A percentile compares a stretch with the other conserved stretches of the same genome.
Evolutionary conservation across 2,329 filamentous ascomycete genomes (phyloP).

Genomic region (Trichoderma atrobrunneum): DNA sequence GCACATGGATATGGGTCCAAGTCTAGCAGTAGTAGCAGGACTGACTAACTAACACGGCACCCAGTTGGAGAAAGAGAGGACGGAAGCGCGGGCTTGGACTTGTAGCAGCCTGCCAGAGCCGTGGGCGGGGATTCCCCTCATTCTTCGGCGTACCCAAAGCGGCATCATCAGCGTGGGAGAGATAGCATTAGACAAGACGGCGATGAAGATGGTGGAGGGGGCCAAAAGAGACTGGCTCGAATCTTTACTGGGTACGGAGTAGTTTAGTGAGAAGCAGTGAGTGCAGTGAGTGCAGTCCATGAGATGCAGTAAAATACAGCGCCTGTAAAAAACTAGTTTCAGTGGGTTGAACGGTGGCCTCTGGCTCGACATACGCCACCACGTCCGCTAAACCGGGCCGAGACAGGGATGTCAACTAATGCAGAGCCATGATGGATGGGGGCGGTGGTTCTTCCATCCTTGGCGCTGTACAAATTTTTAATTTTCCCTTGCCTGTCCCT

Average conservation of each 20-base stretch:
- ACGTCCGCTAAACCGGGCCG: constrained; percentile 3
- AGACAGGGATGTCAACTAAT: background rate
- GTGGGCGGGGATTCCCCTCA: background rate
- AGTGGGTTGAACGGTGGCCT: background rate
- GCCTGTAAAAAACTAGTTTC: background rate
- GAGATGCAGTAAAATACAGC: background rate
- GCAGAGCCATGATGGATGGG: background rate
- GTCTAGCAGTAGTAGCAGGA: too few species aligned
- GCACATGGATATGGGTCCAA: background rate
- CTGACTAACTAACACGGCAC: background rate
- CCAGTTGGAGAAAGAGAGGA: background rate
- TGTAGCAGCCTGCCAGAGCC: too few species aligned
- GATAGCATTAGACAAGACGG: background rate
- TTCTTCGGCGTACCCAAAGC: background rate
- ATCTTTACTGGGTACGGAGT: background rate
- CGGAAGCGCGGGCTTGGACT: background rate
- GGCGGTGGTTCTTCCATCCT: background rate
- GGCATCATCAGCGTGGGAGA: background rate
- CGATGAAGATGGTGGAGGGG: background rate
- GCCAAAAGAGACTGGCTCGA: background rate
- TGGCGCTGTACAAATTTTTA: background rate
- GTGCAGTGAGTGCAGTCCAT: background rate
- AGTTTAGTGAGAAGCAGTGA: background rate
- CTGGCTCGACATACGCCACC: background rate
- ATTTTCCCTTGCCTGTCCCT: background rate